A percentile compares a stretch with the other conserved stretches of the same genome.
phyloP scores from a whole-genome alignment of 169 alveolate species.

The Plasmodium gonderi region DNA sequence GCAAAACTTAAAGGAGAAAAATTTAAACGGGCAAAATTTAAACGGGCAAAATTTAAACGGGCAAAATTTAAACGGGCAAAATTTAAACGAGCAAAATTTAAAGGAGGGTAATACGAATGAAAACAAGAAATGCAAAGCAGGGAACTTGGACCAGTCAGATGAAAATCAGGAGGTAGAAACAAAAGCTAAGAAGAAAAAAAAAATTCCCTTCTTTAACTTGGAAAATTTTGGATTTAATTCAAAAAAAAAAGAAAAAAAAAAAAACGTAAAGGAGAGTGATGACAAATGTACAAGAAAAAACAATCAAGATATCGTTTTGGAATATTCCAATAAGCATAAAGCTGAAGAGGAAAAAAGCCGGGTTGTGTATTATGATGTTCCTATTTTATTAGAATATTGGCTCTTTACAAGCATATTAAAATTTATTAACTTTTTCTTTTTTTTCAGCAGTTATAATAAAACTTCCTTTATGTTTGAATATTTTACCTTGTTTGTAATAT shows the following conservation, averaged over 20 bases:
- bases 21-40: too few relatives aligned
- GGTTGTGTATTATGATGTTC: constrained; percentile 20
- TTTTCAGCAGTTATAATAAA: constrained; percentile 27
- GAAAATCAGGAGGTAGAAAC: background rate
- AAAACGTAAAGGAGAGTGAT: background rate
- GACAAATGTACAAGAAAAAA: background rate
- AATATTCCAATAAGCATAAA: background rate
- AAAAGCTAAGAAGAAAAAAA: background rate
- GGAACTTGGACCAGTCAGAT: too few relatives aligned
- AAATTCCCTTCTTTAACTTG: background rate
- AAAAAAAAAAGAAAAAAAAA: background rate
- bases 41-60: too few relatives aligned
- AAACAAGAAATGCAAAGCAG: too few relatives aligned
- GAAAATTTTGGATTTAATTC: constrained; percentile 9
- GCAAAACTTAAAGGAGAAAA: background rate
- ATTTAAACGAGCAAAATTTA: too few relatives aligned
- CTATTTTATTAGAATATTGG: constrained; percentile 63
- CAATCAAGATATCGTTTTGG: background rate
- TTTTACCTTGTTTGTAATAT: constrained; percentile 29
- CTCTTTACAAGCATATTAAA: constrained; percentile 45
- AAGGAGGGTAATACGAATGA: background rate
- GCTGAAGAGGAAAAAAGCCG: background rate
- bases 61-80: too few relatives aligned
- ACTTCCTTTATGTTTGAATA: constrained; percentile 21
- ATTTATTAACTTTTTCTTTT: constrained; percentile 6